Base-by-base conservation (phyloP, 2,329 filamentous ascomycete species). In the Fusarium equiseti region DNA sequence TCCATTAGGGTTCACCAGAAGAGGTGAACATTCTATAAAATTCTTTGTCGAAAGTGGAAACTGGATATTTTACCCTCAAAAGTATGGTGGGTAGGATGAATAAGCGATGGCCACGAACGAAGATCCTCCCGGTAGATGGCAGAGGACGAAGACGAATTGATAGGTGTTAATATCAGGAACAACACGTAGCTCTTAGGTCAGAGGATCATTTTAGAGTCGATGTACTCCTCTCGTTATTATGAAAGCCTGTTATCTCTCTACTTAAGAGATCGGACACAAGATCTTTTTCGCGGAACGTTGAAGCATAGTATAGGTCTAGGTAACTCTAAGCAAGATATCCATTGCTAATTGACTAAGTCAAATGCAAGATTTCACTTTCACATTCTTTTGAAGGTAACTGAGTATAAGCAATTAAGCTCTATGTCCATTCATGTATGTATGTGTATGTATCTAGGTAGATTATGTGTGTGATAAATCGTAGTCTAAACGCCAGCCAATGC, bases 401-500 rank as follows among this genome's bases (percentile, higher is more conserved):
- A 43, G 46, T 55, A 35, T 60, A 57, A 54, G 57, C 51, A 55
- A 38, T 57, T 44, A 63, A 56, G 60, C 60, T 70, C 49, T 67
- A 63, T 72, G 44, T 57, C 67, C 40, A 70, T 72, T 59, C 32
- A 69, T 66, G 48, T 53, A 55, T 65, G 56, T 63, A 69, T 66
- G 48, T 53, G 54, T 65, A 59, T 63, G 58, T 63, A 70, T 74
- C 53, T 62, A 73, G 57, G 56, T 69, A 65, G 64, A 74, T 73
- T 65, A 59, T 64, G 64, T 69, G 57, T 66, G 60, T 24, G 22
- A 26, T 66, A 66, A 32, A 62, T 66, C 58, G 60, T 69, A 57
- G 44, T 73, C 70, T 71, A 63, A 75, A 73, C 73, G 73, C 73
- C 70, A 71, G 29, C 59, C 66, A 64, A 73, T 72, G 63, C 67